Conservation (phyloP, 768 basidiomycete species). For the Asterophora parasitica region DNA sequence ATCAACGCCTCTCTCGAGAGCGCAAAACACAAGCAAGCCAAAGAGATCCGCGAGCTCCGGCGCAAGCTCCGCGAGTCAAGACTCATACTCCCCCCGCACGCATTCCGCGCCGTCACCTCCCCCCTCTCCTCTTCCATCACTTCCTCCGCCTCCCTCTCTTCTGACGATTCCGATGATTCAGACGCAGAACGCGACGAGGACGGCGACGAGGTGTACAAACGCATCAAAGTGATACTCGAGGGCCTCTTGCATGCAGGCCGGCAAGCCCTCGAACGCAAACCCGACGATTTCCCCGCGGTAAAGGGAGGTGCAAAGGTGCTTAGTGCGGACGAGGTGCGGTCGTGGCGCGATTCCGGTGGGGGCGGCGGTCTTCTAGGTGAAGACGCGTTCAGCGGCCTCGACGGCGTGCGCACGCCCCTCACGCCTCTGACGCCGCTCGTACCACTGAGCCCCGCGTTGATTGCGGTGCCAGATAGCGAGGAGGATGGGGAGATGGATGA, state of each 20-base stretch:
- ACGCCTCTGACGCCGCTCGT: slow-evolving; percentile 11
- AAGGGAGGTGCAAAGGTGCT: slow-evolving; percentile 61
- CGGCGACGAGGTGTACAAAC: slow-evolving; percentile 55
- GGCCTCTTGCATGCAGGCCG: slow-evolving; percentile 52
- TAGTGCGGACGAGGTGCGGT: slow-evolving; percentile 64
- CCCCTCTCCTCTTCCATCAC: too few species aligned
- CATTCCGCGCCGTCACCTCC: slow-evolving; percentile 48
- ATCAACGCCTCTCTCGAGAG: slow-evolving; percentile 84
- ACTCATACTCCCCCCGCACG: slow-evolving; percentile 66
- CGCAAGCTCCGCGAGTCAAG: slow-evolving; percentile 80
- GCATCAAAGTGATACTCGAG: slow-evolving; percentile 63
- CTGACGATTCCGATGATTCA: slow-evolving; percentile 46
- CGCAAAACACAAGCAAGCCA: slow-evolving; percentile 72
- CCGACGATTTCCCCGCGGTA: slow-evolving; percentile 49
- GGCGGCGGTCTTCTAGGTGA: too few species aligned
- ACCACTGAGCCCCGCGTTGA: slow-evolving; percentile 17
- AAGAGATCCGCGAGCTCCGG: slow-evolving; percentile 81
- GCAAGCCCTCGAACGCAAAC: slow-evolving; percentile 55
- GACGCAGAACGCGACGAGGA: slow-evolving; percentile 48
- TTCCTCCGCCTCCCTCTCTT: slow-evolving; percentile 22
- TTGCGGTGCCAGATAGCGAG: slow-evolving; percentile 19
- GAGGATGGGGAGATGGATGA: slow-evolving; percentile 34
- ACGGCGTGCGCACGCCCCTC: too few species aligned
- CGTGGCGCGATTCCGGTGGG: slow-evolving; percentile 44
- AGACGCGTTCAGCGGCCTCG: too few species aligned